phyloP scores from a whole-genome alignment of 2,329 filamentous ascomycete species.

The Microdochium trichocladiopsis region DNA sequence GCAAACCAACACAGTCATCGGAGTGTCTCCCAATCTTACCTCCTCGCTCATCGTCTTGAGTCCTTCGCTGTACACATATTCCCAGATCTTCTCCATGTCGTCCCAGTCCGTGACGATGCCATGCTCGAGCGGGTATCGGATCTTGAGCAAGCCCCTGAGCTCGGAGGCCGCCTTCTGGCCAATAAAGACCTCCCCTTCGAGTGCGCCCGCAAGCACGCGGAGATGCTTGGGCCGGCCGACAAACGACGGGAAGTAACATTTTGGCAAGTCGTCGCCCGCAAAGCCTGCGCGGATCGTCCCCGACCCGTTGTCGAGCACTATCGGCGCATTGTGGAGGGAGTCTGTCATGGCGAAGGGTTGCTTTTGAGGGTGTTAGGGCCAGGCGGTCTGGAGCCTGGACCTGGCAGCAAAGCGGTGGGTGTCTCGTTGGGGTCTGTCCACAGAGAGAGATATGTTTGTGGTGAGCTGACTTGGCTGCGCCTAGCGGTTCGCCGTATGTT shows the following conservation, averaged over 20 bases:
- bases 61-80: conserved; percentile 93
- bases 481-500: not conserved
- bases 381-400: conserved; percentile 1
- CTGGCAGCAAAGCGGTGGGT: not conserved
- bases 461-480: not conserved
- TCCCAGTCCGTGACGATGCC: conserved; percentile 99
- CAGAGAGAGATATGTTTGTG: too few relatives aligned
- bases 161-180: conserved; percentile 83
- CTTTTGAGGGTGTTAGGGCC: not conserved
- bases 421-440: too few relatives aligned
- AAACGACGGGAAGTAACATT: conserved; percentile 96
- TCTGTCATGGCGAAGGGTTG: conserved; percentile 38
- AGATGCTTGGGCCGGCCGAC: conserved; percentile 94
- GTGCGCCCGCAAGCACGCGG: conserved; percentile 87
- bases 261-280: conserved; percentile 89
- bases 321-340: conserved; percentile 87
- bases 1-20: not conserved
- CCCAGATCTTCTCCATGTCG: conserved; percentile 99
- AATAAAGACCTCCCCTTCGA: conserved; percentile 97
- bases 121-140: conserved; percentile 91
- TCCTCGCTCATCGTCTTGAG: conserved; percentile 97
- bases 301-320: conserved; percentile 98
- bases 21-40: conserved; percentile 38
- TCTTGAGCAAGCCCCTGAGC: conserved; percentile 87
- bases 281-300: conserved; percentile 97